Evolutionary conservation across 78 protist species (phyloP).

Genomic region (Bigelowiella natans): DNA sequence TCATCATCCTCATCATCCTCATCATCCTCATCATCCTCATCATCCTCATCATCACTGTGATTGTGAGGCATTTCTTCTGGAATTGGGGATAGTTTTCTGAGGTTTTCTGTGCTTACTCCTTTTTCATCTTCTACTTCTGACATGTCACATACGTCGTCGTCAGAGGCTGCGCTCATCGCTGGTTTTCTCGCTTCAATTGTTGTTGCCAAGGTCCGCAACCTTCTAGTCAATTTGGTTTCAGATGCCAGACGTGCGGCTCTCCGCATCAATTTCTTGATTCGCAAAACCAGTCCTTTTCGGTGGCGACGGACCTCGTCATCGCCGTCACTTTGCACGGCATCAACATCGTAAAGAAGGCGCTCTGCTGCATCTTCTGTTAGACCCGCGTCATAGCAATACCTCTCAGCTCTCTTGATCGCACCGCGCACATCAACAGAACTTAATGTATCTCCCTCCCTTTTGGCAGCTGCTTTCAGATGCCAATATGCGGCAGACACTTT

Average conservation of each 20-base stretch:
- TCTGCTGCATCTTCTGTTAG: neutral
- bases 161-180: too few species aligned
- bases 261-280: neutral
- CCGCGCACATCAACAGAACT: neutral
- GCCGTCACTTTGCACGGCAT: neutral
- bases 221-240: too few species aligned
- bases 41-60: too few species aligned
- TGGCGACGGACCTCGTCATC: neutral
- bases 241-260: neutral
- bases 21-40: too few species aligned
- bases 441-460: neutral
- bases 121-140: too few species aligned
- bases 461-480: neutral
- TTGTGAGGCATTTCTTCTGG: too few species aligned
- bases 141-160: too few species aligned
- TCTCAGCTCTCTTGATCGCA: neutral
- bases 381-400: neutral
- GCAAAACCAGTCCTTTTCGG: neutral
- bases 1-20: too few species aligned
- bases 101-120: too few species aligned
- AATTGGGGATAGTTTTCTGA: too few species aligned
- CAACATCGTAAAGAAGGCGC: neutral
- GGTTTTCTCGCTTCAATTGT: too few species aligned
- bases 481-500: neutral
- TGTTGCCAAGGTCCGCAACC: too few species aligned